A percentile compares a stretch with the other conserved stretches of the same genome.
phyloP scores from a whole-genome alignment of 139 green algal species.

The Chlamydomonas eustigma region DNA sequence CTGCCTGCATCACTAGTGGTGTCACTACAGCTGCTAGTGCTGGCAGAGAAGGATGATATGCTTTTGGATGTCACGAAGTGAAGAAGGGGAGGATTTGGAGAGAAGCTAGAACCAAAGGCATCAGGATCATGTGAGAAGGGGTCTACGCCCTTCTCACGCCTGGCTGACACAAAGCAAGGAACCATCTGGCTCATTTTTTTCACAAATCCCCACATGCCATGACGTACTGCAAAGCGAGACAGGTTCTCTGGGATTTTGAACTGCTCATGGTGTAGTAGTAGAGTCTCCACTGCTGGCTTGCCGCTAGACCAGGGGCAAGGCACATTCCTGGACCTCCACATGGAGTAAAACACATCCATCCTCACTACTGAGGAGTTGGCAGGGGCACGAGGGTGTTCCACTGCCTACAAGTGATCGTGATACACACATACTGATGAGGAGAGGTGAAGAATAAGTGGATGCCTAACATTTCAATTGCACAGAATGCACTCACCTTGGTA shows the following conservation, averaged over 20 bases:
- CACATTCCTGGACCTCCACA: constrained; percentile 64
- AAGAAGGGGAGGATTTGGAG: constrained; percentile 24
- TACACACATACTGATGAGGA: no score
- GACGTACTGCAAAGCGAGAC: constrained; percentile 58
- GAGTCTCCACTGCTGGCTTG: constrained; percentile 64
- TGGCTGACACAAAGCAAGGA: constrained; percentile 47
- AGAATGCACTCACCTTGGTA: constrained; percentile 50
- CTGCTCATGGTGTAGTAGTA: constrained; percentile 86
- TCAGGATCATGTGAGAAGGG: constrained; percentile 14
- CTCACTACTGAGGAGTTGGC: constrained; percentile 25
- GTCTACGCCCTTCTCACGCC: not conserved
- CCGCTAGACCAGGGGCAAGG: constrained; percentile 57
- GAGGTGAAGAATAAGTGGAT: no score
- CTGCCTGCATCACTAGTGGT: not conserved
- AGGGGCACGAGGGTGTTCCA: constrained; percentile 31
- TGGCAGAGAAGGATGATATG: not conserved
- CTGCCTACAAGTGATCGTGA: constrained; percentile 16
- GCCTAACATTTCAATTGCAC: not conserved
- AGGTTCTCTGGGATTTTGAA: constrained; percentile 81
- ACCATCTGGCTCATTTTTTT: constrained; percentile 61
- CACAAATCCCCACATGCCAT: constrained; percentile 88
- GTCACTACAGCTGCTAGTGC: constrained; percentile 15
- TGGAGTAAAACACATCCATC: constrained; percentile 57
- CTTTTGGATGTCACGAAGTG: constrained; percentile 24
- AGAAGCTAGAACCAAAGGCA: constrained; percentile 29